Base-by-base conservation (phyloP, 2,329 filamentous ascomycete genomes). In the Colletotrichum lupini region DNA sequence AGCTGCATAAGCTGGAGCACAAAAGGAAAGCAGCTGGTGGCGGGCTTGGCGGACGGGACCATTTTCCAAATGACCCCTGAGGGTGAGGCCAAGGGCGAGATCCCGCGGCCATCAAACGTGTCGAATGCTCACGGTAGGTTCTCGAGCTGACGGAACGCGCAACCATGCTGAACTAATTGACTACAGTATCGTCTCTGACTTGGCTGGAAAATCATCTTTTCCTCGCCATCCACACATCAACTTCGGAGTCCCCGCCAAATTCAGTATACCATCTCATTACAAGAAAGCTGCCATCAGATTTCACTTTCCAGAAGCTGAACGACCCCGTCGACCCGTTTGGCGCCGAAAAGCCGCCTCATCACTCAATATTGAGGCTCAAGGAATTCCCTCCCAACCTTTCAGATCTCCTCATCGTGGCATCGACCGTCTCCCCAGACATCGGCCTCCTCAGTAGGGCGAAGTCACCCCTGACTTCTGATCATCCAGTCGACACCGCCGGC, bases 141-240 rank as follows among this genome's bases (percentile, higher is more conserved):
- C 68, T 62, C 22, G 16, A 49, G 42, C 42, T 56, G 0, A 8
- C 53, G 52, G 68, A 75, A 57, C 14, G 12, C 16, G 28, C n/a
- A 67, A 75, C 78, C n/a, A 26, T n/a, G 22, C 14, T 24, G 19
- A 52, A 73, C 79, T 82, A 76, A 84, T 75, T 22, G 26, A 69
- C 46, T 26, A 62, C 77, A 92, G 94, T 97, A 3, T 94, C 95
- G 4, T 93, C 93, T 19, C 87, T 99, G 53, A 88, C 89, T 49
- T 99, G 97, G 97, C 88, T 98, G 24, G 94, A 97, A 79, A 98
- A 97, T 77, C 85, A 97, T 77, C 85, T 96, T 2, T 97, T 98
- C 80, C 87, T 98, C 57, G 88, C 92, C 68, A 90, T 97, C 26
- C 93, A 98, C 82, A 94, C 93, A n/a, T 85, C 88, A 35, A 88